Conservation (phyloP, 768 basidiomycete species). For the Cubamyces sp. region DNA sequence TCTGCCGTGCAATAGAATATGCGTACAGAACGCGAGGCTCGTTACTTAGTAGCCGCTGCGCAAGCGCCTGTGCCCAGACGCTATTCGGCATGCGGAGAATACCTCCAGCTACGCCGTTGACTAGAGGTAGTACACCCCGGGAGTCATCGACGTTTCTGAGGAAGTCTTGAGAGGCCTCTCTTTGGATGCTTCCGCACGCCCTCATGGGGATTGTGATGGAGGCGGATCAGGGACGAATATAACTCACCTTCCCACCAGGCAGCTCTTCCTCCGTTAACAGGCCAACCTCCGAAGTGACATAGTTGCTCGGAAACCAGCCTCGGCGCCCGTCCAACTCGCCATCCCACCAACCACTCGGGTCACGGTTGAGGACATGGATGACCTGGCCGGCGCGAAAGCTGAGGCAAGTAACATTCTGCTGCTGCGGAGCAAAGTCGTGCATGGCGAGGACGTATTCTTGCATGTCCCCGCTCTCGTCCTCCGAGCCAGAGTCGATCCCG, state of each 20-base stretch:
- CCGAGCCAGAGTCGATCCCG: constrained; percentile 22
- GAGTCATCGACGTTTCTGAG: no score
- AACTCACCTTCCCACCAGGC: constrained; percentile 45
- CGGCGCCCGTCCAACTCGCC: constrained; percentile 87
- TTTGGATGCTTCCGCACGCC: no score
- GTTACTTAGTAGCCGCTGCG: no score
- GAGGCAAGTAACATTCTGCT: constrained; percentile 78
- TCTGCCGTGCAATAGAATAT: background rate
- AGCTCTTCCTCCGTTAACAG: constrained; percentile 64
- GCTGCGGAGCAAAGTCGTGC: constrained; percentile 84
- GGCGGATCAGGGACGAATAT: background rate
- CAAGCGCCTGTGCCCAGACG: no score
- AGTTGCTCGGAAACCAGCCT: constrained; percentile 99
- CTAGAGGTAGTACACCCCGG: no score
- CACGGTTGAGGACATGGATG: constrained; percentile 87
- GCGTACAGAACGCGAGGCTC: background rate
- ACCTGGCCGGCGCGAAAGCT: constrained; percentile 89
- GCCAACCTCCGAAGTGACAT: constrained; percentile 71
- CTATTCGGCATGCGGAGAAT: no score
- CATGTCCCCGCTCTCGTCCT: constrained; percentile 20
- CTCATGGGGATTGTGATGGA: no score
- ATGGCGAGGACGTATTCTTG: constrained; percentile 87
- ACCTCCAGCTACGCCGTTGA: no score
- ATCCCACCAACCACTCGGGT: constrained; percentile 97
- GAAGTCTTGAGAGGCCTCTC: no score